These are phyloP conservation scores for Neocatenulostroma microsporum DNA, from an alignment of 2,329 filamentous ascomycete species.

Conservation along the genomic window DNA sequence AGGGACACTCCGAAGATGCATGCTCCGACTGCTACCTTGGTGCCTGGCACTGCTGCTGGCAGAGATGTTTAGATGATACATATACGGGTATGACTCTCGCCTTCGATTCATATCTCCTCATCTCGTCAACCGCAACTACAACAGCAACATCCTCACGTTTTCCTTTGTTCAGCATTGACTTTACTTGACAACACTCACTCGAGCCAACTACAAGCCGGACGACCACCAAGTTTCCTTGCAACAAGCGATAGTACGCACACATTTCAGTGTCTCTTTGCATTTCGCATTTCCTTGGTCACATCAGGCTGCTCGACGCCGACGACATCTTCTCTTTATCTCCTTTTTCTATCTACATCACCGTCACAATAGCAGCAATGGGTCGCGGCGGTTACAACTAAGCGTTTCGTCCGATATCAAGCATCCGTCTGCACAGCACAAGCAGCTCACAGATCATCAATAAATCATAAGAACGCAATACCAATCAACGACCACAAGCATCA, in stretches of 20 bases:
- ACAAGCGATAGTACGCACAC: conserved; percentile 6
- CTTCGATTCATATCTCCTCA: background rate
- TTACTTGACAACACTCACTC: conserved; percentile 2
- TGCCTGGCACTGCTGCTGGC: background rate
- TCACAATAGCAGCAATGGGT: conserved; percentile 24
- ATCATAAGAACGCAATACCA: no score
- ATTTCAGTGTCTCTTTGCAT: conserved; percentile 7
- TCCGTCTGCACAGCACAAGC: no score
- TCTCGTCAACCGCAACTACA: conserved; percentile 1
- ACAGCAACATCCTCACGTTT: conserved; percentile 1
- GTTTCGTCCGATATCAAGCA: no score
- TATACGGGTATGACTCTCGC: no score
- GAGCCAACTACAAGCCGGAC: no score
- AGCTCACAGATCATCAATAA: no score
- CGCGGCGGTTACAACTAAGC: conserved; percentile 38
- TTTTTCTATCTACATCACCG: conserved; percentile 5
- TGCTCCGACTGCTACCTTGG: no score
- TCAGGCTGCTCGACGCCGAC: background rate
- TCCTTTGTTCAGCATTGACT: conserved; percentile 4
- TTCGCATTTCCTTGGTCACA: conserved; percentile 7
- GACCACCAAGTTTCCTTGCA: background rate
- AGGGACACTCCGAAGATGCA: no score
- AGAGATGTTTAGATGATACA: no score
- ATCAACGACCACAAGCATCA: no score
- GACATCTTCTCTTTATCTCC: conserved; percentile 10